Evolutionary conservation across 495 filamentous ascomycete species (phyloP), one percentile per base, ranked within the genome.

Genomic region (Halenospora varia): DNA sequence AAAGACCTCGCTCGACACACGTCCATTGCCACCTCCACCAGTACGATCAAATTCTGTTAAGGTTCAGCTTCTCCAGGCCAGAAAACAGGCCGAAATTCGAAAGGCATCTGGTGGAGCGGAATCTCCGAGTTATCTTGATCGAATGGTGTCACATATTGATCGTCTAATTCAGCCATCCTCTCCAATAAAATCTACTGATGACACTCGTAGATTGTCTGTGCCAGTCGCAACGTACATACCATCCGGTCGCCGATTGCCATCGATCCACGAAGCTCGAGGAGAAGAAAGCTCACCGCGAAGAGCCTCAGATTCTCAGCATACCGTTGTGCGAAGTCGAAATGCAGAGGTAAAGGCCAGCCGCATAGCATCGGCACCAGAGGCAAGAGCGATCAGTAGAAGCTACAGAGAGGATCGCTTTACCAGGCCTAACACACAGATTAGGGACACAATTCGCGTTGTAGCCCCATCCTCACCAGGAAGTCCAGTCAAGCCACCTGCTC

Each of bases 11-110:
- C 73, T 69, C 60, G 71, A 75, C 42, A 52, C 56, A 65, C 59
- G 80, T 64, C 68, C 80, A 68, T 55, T 85, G 4, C 77, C 76
- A n/a, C 71, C 72, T 35, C 64, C 83, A 10, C 84, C 83, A 19
- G 73, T 77, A 1, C 77, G 79, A 8, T 75, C 77, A 1, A 66
- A 78, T 0, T 79, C 77, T 10, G 68, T 78, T 22, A 65, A 69
- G 9, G 56, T 70, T n/a, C 56, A 64, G 35, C 60, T 65, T 17
- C 20, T 58, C 4, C 55, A 64, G 23, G 57, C 66, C 13, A 58
- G 65, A 15, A 63, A 64, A 6, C 41, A 61, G n/a, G 62, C 53
- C 3, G 47, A 63, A 26, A 51, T 56, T 46, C 58, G 65, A 47
- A 62, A 62, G 41, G 18, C 8, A 42, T 59, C 41, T 54, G 56